Base-by-base conservation (phyloP, 768 basidiomycete genomes). In the Panus rudis region DNA sequence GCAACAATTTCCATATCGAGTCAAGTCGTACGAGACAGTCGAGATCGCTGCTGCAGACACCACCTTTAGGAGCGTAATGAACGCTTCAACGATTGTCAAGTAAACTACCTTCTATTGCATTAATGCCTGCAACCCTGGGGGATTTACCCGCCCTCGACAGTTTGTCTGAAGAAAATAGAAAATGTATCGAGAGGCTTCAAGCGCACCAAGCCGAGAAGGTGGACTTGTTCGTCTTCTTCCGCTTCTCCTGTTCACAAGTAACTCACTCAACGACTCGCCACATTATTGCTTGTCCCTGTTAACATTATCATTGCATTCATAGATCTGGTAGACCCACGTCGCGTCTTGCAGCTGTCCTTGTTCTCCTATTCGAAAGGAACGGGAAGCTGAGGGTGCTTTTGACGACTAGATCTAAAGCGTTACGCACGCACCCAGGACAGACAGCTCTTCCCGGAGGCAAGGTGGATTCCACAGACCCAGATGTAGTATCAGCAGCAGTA, bases 391-490 rank as follows among this genome's bases (percentile, higher is more conserved):
- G 81, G 11, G 89, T 93, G 4, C 67, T 93, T 17, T 66, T 94
- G 42, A 94, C 92, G 1, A 94, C 92, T 3, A 76, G 92, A 8
- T 87, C 90, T 4, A 90, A 85, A 59, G 56, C 65, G 2, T 68
- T 90, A 10, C 68, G 85, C 22, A 76, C 81, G 0, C 86, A 90
- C 60, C 79, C 86, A 3, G 87, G 84, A 14, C 81, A 90, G 57
- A 88, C 86, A 3, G 88, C 89, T 1, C 60, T 92, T 0, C 90
- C 90, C 0, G 90, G 90, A 13, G 90, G 90, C 3, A 86, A 81
- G 54, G 70, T 73, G 27, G 90, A 92, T 49, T 71, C 74, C 3
- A 67, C 58, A 3, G 92, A 94, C 60, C 51, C 53, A 2, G 72
- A 74, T 56, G 66, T 85, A 2, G 62, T 81, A 8, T 63, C 73